A percentile compares a stretch with the other conserved stretches of the same genome.
These are phyloP conservation scores for Ichthyophthirius multifiliis DNA, from an alignment of 169 alveolate species.

Conservation along the genomic window DNA sequence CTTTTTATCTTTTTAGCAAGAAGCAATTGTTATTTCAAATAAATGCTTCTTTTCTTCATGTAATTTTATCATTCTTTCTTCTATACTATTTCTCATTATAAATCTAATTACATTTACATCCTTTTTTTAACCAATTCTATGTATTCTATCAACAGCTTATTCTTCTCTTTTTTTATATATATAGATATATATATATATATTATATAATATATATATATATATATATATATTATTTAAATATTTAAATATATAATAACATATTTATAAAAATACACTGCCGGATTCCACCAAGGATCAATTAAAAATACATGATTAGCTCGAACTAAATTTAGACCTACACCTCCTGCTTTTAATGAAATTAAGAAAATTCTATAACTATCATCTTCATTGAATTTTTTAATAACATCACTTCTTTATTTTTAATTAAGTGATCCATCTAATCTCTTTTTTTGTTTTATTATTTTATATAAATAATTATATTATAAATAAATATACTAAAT, in stretches of 20 bases:
- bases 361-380: conserved; percentile 62
- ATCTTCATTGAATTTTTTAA: conserved; percentile 46
- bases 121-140: conserved; percentile 93
- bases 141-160: conserved; percentile 94
- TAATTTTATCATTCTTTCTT: conserved; percentile 84
- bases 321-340: conserved; percentile 87
- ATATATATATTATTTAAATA: too few species aligned
- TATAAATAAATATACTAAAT: conserved; percentile 18
- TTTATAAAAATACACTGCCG: neutral
- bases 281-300: conserved; percentile 87
- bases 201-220: neutral
- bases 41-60: conserved; percentile 53
- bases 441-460: conserved; percentile 26
- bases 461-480: neutral
- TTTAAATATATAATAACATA: too few species aligned
- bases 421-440: conserved; percentile 59
- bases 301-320: conserved; percentile 77
- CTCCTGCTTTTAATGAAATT: conserved; percentile 87
- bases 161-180: conserved; percentile 50
- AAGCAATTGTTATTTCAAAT: conserved; percentile 22
- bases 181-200: neutral
- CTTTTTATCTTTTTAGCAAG: conserved; percentile 20
- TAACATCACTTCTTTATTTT: conserved; percentile 44
- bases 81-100: conserved; percentile 80
- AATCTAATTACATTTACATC: conserved; percentile 80